A percentile compares a stretch with the other conserved stretches of the same genome.
phyloP scores from a whole-genome alignment of 257 asterid genomes.

The Solanum chilense region DNA sequence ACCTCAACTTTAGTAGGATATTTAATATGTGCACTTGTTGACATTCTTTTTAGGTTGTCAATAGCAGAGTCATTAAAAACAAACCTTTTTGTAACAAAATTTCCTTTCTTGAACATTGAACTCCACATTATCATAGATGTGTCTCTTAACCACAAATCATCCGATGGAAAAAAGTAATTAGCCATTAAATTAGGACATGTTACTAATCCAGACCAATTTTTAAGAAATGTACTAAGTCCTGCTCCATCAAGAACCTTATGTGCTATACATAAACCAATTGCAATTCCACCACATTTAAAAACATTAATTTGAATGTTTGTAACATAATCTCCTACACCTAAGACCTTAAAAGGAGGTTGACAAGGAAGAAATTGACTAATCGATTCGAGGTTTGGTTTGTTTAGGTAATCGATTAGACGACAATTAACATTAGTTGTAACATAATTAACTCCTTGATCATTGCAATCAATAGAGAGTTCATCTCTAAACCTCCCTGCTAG shows the following conservation, averaged over 20 bases:
- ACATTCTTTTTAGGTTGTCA: constrained; percentile 22
- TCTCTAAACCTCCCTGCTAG: constrained; percentile 58
- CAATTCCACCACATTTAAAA: constrained; percentile 70
- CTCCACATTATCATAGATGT: constrained; percentile 49
- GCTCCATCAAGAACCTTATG: constrained; percentile 64
- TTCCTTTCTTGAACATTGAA: constrained; percentile 47
- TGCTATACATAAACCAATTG: constrained; percentile 54
- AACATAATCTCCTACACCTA: constrained; percentile 17
- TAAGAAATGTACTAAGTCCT: constrained; percentile 40
- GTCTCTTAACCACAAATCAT: constrained; percentile 34
- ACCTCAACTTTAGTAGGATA: constrained; percentile 49
- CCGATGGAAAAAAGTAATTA: constrained; percentile 34
- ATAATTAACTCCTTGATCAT: constrained; percentile 53
- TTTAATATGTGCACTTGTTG: neutral
- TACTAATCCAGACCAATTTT: constrained; percentile 36
- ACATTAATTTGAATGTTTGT: constrained; percentile 47
- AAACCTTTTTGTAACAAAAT: constrained; percentile 43
- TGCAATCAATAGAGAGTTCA: constrained; percentile 46
- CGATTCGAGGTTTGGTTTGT: constrained; percentile 27
- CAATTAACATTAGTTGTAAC: constrained; percentile 24
- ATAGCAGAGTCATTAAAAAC: constrained; percentile 33
- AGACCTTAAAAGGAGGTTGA: constrained; percentile 14
- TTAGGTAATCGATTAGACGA: constrained; percentile 25
- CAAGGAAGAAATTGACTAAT: constrained; percentile 41
- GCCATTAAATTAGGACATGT: constrained; percentile 35